Evolutionary conservation across 345 rosid genomes (phyloP), one percentile per base, ranked within the genome.

Genomic region (Linum usitatissimum): DNA sequence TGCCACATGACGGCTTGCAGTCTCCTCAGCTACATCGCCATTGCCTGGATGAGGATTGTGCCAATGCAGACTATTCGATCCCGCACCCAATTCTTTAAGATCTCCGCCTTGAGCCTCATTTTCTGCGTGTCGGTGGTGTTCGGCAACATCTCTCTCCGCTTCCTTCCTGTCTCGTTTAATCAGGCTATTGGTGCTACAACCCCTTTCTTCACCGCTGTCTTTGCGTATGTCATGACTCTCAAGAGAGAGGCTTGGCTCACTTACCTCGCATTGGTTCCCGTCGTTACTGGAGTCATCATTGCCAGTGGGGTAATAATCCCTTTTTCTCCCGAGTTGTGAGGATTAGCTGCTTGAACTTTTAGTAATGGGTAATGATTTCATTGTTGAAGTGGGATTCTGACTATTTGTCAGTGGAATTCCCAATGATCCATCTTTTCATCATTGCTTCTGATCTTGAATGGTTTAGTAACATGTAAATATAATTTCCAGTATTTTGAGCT

Each of bases 111-210:
- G 51, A 45, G 51, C 51, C 17, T 45, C 15, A 15, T 45, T 15
- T 45, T 45, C 51, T 45, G 51, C 51, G 51, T 45, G 51, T 45
- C 51, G 51, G 51, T 45, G 51, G 51, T 45, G 51, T 45, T 45
- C 10, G 51, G 51, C 4, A 45, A 45, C 51, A 10, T 45, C 51
- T 45, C 51, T 4, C 72, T 94, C 19, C 70, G 97, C 60, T 90
- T 81, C 66, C 69, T 94, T 3, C 96, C 99, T 6, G 99, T 94
- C 15, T 84, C 93, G 14, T 94, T 94, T 59, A 94, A 84, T 60
- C 99, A 94, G 72, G 99, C 99, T 0, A 66, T 94, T 55, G 99
- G 99, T 40, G 99, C 99, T 8, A 94, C 99, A 51, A 94, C 99
- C 51, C 99, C 99, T 36, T 94, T 94, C 70, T 94, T 94, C 71